Evolutionary conservation across 2,329 filamentous ascomycete genomes (phyloP).

Genomic region (Ophiostoma sp.): DNA sequence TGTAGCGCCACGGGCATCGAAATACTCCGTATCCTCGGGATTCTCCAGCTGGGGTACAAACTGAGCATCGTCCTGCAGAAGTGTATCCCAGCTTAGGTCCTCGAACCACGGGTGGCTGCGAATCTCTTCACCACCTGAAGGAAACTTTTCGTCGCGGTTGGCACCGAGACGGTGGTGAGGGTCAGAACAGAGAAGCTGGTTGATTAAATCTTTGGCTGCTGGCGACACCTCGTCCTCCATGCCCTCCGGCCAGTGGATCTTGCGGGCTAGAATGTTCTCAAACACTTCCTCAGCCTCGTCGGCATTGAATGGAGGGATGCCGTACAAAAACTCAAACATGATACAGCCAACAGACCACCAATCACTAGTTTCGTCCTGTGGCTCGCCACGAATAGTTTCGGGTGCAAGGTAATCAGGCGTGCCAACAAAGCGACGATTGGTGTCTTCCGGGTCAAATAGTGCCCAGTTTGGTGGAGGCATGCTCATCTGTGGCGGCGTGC

Average conservation of each 20-base stretch:
- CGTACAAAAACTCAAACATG: conserved; percentile 91
- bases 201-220: conserved; percentile 91
- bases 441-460: conserved; percentile 91
- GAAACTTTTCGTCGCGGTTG: conserved; percentile 75
- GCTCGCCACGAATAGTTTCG: conserved; percentile 90
- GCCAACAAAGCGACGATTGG: conserved; percentile 85
- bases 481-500: conserved; percentile 53
- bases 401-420: conserved; percentile 96
- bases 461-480: conserved; percentile 90
- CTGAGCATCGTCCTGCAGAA: conserved; percentile 92
- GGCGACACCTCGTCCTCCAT: conserved; percentile 72
- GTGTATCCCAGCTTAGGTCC: conserved; percentile 79
- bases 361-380: conserved; percentile 96
- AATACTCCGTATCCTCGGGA: conserved; percentile 96
- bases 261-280: conserved; percentile 86
- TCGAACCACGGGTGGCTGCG: conserved; percentile 83
- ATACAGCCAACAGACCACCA: conserved; percentile 99
- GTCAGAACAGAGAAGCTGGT: conserved; percentile 80
- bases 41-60: conserved; percentile 92
- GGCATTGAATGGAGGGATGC: conserved; percentile 89
- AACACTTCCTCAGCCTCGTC: conserved; percentile 88
- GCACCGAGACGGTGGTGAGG: conserved; percentile 76
- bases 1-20: conserved; percentile 85
- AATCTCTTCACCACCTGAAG: conserved; percentile 85
- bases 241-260: conserved; percentile 88